A percentile compares a stretch with the other conserved stretches of the same genome.
These are phyloP conservation scores for Umbelopsis isabellina DNA, from an alignment of 192 early-diverging fungal genomes.

Conservation along the genomic window DNA sequence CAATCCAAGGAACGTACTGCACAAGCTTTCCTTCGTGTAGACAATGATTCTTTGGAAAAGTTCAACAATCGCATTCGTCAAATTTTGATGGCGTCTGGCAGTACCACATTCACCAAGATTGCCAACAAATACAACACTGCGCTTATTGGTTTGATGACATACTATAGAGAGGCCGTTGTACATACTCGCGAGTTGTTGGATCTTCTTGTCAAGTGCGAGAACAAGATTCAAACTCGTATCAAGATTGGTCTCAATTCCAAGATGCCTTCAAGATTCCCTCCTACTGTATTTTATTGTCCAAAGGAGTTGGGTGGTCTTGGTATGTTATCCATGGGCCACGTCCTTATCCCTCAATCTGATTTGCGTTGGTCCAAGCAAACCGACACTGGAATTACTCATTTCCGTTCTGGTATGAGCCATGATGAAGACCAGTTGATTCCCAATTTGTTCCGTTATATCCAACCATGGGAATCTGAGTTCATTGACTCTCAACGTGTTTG, in stretches of 20 bases:
- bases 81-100: conserved; percentile 97
- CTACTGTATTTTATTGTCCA: conserved; percentile 87
- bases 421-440: conserved; percentile 97
- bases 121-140: conserved; percentile 95
- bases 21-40: conserved; percentile 95
- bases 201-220: conserved; percentile 96
- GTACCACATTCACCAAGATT: conserved; percentile 98
- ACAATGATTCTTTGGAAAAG: conserved; percentile 86
- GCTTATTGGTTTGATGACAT: conserved; percentile 96
- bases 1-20: conserved; percentile 98
- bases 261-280: conserved; percentile 97
- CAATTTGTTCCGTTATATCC: conserved; percentile 96
- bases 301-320: conserved; percentile 96
- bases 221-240: conserved; percentile 98
- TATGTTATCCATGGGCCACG: conserved; percentile 99
- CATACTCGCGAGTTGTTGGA: conserved; percentile 97
- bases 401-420: conserved; percentile 97
- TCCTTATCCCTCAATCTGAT: conserved; percentile 97
- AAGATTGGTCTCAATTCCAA: conserved; percentile 99
- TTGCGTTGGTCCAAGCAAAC: conserved; percentile 97
- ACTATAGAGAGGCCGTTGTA: conserved; percentile 97
- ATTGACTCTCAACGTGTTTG: conserved; percentile 98
- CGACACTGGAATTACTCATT: conserved; percentile 95
- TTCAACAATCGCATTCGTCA: conserved; percentile 97
- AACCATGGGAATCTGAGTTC: conserved; percentile 99